These are phyloP conservation scores for Orbilia brochopaga DNA, from an alignment of 2,329 filamentous ascomycete genomes.

Conservation along the genomic window DNA sequence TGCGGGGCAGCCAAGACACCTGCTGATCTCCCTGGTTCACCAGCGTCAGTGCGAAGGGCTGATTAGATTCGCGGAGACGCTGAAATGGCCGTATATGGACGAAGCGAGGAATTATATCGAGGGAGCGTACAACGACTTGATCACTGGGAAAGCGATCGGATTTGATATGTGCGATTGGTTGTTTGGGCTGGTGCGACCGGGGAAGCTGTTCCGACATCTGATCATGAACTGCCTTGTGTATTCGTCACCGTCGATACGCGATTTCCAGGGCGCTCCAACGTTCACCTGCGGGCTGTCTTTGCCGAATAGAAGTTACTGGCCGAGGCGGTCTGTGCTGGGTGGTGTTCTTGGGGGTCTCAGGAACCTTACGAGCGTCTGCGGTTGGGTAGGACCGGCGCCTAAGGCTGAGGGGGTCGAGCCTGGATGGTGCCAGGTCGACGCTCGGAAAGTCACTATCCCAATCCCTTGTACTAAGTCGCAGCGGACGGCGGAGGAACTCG, in stretches of 20 bases:
- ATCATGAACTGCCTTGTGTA: conserved; percentile 47
- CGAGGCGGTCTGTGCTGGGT: conserved; percentile 34
- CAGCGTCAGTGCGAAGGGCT: conserved; percentile 47
- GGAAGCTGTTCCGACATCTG: conserved; percentile 42
- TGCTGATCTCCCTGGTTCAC: conserved; percentile 45
- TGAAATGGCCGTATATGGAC: conserved; percentile 47
- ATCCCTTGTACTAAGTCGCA: conserved; percentile 46
- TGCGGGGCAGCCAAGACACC: conserved; percentile 32
- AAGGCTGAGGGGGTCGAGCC: conserved; percentile 32
- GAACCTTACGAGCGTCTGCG: conserved; percentile 37
- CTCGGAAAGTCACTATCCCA: conserved; percentile 42
- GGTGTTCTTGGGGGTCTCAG: conserved; percentile 46
- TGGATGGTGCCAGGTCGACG: conserved; percentile 46
- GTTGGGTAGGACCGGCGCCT: conserved; percentile 46
- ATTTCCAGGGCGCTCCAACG: conserved; percentile 37
- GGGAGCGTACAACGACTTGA: conserved; percentile 45
- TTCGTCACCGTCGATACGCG: conserved; percentile 41
- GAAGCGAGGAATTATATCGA: conserved; percentile 49
- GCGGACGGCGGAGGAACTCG: conserved; percentile 45
- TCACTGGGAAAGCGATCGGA: conserved; percentile 38
- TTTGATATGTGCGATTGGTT: conserved; percentile 50
- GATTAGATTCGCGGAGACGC: conserved; percentile 47
- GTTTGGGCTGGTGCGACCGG: conserved; percentile 45
- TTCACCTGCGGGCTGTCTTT: conserved; percentile 39
- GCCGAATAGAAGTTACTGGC: conserved; percentile 46